Evolutionary conservation across 768 basidiomycete species (phyloP), one percentile per base, ranked within the genome.

Genomic region (Lactifluus subvellereus): DNA sequence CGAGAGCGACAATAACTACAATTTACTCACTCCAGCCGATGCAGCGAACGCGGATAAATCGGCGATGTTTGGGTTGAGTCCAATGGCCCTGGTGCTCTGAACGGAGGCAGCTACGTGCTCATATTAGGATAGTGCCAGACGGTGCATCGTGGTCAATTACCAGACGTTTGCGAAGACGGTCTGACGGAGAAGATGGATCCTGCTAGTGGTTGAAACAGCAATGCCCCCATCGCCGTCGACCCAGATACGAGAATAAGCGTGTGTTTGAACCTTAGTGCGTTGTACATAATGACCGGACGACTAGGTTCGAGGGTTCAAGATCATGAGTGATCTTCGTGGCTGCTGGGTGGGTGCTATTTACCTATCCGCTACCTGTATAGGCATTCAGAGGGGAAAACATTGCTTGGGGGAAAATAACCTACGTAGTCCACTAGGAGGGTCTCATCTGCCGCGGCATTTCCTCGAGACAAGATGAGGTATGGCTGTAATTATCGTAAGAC

Each of bases 341-440:
- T 14, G 7, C 11, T 16, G 22, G 18, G 8, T 35, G 20, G 20
- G 18, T 33, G 14, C 4, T 38, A 55, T 54, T 62, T 51, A 66
- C 67, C 57, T 67, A 13, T 50, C 40, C 13, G 38, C 9, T 14
- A 57, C 43, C 67, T 68, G 49, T n/a, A 9, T 1, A 30, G 42
- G 7, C 4, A 16, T 33, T 62, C 54, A 45, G 38, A 11, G 18
- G 10, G 14, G 3, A 8, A 30, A n/a, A 33, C 20, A 27, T 18
- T 13, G 9, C 16, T 11, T 0, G 6, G 22, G 37, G 22, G 62
- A 43, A 57, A 56, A 42, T 32, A 54, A 64, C 83, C 54, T 66
- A 86, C 85, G 71, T 89, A 89, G 71, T 89, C 83, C 30, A 87
- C 69, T 18, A 89, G 74, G n/a, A 89, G 71, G 57, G 82, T 82